Percentiles rank a stretch among this genome's conserved stretches.
phyloP scores from a whole-genome alignment of 2,329 filamentous ascomycete species.

The Calcarisporium arbuscula region DNA sequence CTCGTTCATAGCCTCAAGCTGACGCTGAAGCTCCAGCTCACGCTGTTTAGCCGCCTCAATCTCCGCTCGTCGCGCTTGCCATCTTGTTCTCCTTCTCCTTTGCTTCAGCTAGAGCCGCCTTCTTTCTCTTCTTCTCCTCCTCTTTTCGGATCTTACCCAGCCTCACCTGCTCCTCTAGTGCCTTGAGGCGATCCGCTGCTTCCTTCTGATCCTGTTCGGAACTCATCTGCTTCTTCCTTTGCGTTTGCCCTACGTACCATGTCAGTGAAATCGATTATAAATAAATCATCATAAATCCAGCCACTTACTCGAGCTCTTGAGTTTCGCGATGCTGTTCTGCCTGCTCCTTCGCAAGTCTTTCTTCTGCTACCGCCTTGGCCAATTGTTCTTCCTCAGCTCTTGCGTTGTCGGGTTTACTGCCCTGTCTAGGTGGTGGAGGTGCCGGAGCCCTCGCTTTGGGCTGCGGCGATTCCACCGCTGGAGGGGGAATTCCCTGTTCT shows the following conservation, averaged over 20 bases:
- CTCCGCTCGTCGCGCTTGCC: slow-evolving; percentile 78
- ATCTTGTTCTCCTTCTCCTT: slow-evolving; percentile 84
- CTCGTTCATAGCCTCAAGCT: slow-evolving; percentile 70
- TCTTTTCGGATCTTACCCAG: slow-evolving; percentile 94
- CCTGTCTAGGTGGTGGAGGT: slow-evolving; percentile 74
- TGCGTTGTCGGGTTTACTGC: slow-evolving; percentile 45
- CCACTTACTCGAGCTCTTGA: slow-evolving; percentile 76
- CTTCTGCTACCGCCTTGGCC: slow-evolving; percentile 57
- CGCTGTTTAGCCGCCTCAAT: slow-evolving; percentile 86
- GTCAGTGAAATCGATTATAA: slow-evolving; percentile 18
- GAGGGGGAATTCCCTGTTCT: slow-evolving; percentile 61
- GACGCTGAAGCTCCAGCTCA: slow-evolving; percentile 81
- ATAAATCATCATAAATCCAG: neutral
- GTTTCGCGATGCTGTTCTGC: slow-evolving; percentile 69
- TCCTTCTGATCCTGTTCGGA: slow-evolving; percentile 74
- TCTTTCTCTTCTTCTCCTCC: slow-evolving; percentile 89
- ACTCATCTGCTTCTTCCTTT: slow-evolving; percentile 69
- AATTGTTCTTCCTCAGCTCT: slow-evolving; percentile 51
- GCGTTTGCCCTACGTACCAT: slow-evolving; percentile 58
- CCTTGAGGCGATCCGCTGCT: slow-evolving; percentile 74
- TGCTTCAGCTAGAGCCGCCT: slow-evolving; percentile 77
- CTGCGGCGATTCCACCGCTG: slow-evolving; percentile 42
- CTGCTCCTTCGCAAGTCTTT: slow-evolving; percentile 63
- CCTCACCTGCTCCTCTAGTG: slow-evolving; percentile 87
- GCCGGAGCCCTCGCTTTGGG: slow-evolving; percentile 57